phyloP scores from a whole-genome alignment of 352 stramenopile species.

The Phytopythium sindhum region DNA sequence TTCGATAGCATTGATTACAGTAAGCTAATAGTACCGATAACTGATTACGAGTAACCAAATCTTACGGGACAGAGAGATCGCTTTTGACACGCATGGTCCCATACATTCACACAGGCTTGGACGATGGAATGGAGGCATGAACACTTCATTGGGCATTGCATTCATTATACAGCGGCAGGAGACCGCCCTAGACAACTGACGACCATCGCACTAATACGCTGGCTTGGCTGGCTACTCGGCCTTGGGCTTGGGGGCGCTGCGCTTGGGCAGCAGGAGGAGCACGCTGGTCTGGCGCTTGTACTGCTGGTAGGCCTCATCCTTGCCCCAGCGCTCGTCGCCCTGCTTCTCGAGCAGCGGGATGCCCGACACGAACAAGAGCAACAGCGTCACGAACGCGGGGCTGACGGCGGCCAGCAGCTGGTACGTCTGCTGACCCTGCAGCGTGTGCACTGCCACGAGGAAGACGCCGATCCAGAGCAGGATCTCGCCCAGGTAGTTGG shows the following conservation, averaged over 20 bases:
- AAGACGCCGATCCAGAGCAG: conserved; percentile 83
- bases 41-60: background rate
- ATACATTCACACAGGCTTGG: no score
- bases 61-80: background rate
- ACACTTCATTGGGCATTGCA: no score
- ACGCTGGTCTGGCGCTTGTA: conserved; percentile 72
- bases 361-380: conserved; percentile 62
- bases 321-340: conserved; percentile 60
- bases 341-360: conserved; percentile 76
- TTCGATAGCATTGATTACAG: no score
- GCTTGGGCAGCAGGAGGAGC: conserved; percentile 34
- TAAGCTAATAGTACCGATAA: no score
- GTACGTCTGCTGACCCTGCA: conserved; percentile 31
- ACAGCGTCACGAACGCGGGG: conserved; percentile 59
- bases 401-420: conserved; percentile 43
- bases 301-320: conserved; percentile 50
- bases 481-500: conserved; percentile 92
- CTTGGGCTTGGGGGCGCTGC: conserved; percentile 7
- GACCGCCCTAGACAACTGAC: no score
- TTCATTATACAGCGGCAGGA: no score
- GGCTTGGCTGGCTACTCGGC: background rate
- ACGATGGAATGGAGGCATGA: no score
- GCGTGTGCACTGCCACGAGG: conserved; percentile 32
- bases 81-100: no score
- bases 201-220: no score